Evolutionary conservation across 2,329 filamentous ascomycete species (phyloP).

Genomic region (Pyrenochaeta sp.): DNA sequence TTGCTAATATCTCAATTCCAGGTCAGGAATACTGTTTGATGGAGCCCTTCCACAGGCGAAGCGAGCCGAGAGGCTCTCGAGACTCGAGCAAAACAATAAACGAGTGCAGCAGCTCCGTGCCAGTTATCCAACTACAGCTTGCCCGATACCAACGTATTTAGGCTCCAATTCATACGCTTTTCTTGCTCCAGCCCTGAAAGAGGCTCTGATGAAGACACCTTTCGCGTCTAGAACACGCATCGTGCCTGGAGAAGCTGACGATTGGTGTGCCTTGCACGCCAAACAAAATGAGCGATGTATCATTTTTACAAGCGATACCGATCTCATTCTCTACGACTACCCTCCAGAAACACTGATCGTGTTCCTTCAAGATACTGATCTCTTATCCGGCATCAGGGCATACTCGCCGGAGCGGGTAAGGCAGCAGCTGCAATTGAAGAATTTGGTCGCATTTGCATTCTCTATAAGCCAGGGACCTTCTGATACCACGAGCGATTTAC

Average conservation of each 20-base stretch:
- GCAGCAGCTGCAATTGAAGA: slow-evolving; percentile 53
- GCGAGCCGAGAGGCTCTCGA: slow-evolving; percentile 65
- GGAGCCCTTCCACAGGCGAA: slow-evolving; percentile 78
- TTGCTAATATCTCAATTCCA: slow-evolving; percentile 28
- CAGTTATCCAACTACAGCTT: slow-evolving; percentile 30
- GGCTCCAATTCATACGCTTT: slow-evolving; percentile 67
- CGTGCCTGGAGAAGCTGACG: slow-evolving; percentile 85
- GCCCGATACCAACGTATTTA: slow-evolving; percentile 39
- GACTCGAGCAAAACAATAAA: slow-evolving; percentile 66
- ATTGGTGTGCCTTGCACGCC: slow-evolving; percentile 75
- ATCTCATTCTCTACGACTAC: slow-evolving; percentile 79
- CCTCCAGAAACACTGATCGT: slow-evolving; percentile 68
- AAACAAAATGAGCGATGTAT: slow-evolving; percentile 66
- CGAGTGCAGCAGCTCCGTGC: slow-evolving; percentile 63
- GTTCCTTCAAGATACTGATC: slow-evolving; percentile 72
- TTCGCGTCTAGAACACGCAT: slow-evolving; percentile 60
- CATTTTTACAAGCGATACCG: slow-evolving; percentile 84
- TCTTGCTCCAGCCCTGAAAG: slow-evolving; percentile 78
- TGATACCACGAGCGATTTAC: slow-evolving; percentile 37
- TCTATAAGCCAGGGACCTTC: slow-evolving; percentile 46
- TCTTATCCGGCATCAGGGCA: slow-evolving; percentile 41
- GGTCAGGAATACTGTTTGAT: slow-evolving; percentile 80
- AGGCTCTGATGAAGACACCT: slow-evolving; percentile 65
- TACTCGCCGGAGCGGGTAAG: slow-evolving; percentile 58
- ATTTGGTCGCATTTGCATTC: slow-evolving; percentile 53